A percentile compares a stretch with the other conserved stretches of the same genome.
Evolutionary conservation across 176 grass and related monocot genomes (phyloP).

Genomic region (Pharus latifolius): DNA sequence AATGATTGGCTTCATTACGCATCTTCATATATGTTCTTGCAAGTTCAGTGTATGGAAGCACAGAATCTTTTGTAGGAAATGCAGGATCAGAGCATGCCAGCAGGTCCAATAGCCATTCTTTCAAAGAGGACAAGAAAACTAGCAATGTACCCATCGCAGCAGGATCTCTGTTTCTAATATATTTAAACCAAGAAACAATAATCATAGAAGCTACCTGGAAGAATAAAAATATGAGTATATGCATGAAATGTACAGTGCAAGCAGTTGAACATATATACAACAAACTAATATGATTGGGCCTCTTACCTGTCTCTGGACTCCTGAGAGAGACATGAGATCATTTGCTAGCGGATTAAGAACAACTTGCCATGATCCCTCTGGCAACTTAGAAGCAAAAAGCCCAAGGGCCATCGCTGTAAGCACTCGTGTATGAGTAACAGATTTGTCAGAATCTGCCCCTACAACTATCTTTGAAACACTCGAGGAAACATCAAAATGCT

Average conservation of each 20-base stretch:
- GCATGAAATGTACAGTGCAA: too few species aligned
- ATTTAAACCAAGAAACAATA: constrained; percentile 90
- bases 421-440: constrained; percentile 86
- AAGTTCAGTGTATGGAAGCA: constrained; percentile 79
- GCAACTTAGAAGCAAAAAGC: constrained; percentile 82
- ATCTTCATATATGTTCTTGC: constrained; percentile 90
- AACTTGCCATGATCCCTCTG: constrained; percentile 61
- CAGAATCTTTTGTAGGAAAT: constrained; percentile 85
- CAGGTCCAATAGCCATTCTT: constrained; percentile 72
- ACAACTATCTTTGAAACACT: constrained; percentile 64
- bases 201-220: constrained; percentile 78
- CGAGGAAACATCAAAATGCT: constrained; percentile 36
- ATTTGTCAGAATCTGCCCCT: constrained; percentile 85
- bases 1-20: constrained; percentile 64
- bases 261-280: constrained; percentile 1
- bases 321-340: constrained; percentile 65
- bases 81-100: constrained; percentile 79
- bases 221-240: background rate
- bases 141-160: constrained; percentile 32
- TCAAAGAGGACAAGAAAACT: constrained; percentile 54
- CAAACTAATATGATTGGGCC: background rate
- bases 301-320: constrained; percentile 93
- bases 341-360: constrained; percentile 54
- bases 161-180: constrained; percentile 56
- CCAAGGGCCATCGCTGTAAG: constrained; percentile 84